Evolutionary conservation across 352 stramenopile species (phyloP).

Genomic region (Phytopythium sindhum): DNA sequence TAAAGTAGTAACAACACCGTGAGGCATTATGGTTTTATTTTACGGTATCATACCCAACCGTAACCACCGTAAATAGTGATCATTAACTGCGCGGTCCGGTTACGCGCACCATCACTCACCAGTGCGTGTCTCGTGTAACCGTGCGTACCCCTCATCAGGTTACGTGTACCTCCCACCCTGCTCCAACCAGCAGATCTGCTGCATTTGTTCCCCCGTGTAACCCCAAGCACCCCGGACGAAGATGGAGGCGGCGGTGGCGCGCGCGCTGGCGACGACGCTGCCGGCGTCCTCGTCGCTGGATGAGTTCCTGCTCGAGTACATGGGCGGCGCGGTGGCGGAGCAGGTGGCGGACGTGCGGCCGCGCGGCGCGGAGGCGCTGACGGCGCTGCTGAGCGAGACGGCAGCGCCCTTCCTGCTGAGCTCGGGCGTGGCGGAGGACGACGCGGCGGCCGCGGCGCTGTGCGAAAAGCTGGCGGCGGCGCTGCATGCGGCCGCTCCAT

Average conservation of each 20-base stretch:
- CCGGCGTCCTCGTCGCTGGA: slow-evolving; percentile 39
- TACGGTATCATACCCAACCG: no score
- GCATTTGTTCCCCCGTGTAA: background rate
- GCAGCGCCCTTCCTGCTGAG: slow-evolving; percentile 75
- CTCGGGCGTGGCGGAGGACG: slow-evolving; percentile 43
- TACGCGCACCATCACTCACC: background rate
- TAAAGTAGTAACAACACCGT: no score
- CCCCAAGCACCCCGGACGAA: background rate
- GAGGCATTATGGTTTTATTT: no score
- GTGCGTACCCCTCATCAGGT: background rate
- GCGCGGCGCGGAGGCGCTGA: slow-evolving; percentile 29
- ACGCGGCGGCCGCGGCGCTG: slow-evolving; percentile 29
- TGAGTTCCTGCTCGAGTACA: slow-evolving; percentile 68
- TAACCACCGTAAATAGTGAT: no score
- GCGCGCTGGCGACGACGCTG: slow-evolving; percentile 49
- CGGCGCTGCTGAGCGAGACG: slow-evolving; percentile 42
- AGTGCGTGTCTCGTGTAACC: background rate
- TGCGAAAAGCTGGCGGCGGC: slow-evolving; percentile 41
- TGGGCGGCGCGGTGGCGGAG: slow-evolving; percentile 50
- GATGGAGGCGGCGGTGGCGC: slow-evolving; percentile 49
- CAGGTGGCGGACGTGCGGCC: slow-evolving; percentile 40
- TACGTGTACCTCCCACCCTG: no score
- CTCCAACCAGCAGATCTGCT: background rate
- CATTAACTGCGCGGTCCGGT: background rate
- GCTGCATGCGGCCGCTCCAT: slow-evolving; percentile 12